A percentile compares a stretch with the other conserved stretches of the same genome.
phyloP scores from a whole-genome alignment of 2,329 filamentous ascomycete species.

The Verticillium albo-atrum region DNA sequence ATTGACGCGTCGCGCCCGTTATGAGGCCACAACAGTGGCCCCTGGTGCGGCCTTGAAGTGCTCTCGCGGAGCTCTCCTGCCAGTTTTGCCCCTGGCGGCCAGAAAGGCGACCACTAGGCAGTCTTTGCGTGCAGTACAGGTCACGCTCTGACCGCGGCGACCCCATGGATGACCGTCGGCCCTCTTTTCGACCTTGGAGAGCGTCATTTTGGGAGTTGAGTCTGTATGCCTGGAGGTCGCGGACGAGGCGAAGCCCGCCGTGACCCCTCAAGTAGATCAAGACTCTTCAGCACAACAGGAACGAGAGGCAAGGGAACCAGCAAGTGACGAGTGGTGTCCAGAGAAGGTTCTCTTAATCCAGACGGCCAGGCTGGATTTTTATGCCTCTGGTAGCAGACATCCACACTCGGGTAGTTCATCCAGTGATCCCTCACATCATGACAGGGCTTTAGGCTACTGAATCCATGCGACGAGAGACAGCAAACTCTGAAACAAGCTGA shows the following conservation, averaged over 20 bases:
- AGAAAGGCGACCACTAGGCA: not conserved
- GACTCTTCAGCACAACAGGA: not conserved
- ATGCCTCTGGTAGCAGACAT: too few relatives aligned
- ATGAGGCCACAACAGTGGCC: not conserved
- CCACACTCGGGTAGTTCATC: too few relatives aligned
- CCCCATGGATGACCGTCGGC: not conserved
- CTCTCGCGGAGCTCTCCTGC: too few relatives aligned
- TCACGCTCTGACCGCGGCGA: not conserved
- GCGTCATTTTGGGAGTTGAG: not conserved
- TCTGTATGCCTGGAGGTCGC: not conserved
- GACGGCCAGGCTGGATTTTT: too few relatives aligned
- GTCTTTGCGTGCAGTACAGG: not conserved
- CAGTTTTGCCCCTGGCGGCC: not conserved
- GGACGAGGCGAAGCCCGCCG: too few relatives aligned
- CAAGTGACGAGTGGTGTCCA: too few relatives aligned
- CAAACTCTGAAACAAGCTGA: too few relatives aligned
- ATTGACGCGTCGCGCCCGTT: not conserved
- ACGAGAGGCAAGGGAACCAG: too few relatives aligned
- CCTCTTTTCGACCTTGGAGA: not conserved
- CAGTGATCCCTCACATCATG: too few relatives aligned
- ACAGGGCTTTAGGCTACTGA: too few relatives aligned
- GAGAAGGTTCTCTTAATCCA: too few relatives aligned
- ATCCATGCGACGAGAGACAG: too few relatives aligned
- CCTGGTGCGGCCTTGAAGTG: not conserved
- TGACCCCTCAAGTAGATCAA: not conserved